phyloP scores from a whole-genome alignment of 164 flowering plant genomes.

The Aristolochia fimbriata region DNA sequence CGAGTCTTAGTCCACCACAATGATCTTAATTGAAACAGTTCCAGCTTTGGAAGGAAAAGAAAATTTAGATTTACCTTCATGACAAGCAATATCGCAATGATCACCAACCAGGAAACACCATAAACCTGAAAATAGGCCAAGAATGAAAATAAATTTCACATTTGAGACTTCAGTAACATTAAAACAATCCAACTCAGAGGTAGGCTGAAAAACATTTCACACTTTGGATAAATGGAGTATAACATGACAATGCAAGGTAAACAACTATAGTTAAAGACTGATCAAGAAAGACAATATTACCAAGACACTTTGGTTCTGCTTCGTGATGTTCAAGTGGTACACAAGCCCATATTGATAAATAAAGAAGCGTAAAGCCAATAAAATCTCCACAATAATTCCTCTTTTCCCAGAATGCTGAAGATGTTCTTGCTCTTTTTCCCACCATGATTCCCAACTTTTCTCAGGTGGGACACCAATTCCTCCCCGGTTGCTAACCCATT shows the following conservation, averaged over 20 bases:
- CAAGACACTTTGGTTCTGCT: constrained; percentile 43
- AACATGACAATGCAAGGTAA: not conserved
- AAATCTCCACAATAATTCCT: constrained; percentile 63
- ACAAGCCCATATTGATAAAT: constrained; percentile 94
- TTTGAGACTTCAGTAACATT: not conserved
- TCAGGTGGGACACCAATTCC: constrained; percentile 91
- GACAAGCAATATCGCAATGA: constrained; percentile 55
- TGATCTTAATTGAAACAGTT: too few species aligned
- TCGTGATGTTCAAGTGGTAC: constrained; percentile 64
- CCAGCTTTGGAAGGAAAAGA: not conserved
- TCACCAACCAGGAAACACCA: constrained; percentile 89
- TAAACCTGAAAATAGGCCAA: constrained; percentile 47
- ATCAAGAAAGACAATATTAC: constrained; percentile 24
- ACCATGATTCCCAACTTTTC: constrained; percentile 99
- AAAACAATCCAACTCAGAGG: too few species aligned
- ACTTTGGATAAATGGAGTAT: too few species aligned
- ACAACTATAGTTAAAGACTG: not conserved
- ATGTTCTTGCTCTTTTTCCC: constrained; percentile 97
- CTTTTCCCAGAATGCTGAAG: constrained; percentile 78
- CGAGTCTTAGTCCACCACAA: too few species aligned
- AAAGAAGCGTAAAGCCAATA: constrained; percentile 71
- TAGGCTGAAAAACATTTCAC: too few species aligned
- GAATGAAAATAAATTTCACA: not conserved
- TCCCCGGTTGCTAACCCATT: constrained; percentile 87
- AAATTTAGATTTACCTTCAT: constrained; percentile 54